Evolutionary conservation across 495 filamentous ascomycete species (phyloP).

Genomic region (Chaetomidium leptoderma): DNA sequence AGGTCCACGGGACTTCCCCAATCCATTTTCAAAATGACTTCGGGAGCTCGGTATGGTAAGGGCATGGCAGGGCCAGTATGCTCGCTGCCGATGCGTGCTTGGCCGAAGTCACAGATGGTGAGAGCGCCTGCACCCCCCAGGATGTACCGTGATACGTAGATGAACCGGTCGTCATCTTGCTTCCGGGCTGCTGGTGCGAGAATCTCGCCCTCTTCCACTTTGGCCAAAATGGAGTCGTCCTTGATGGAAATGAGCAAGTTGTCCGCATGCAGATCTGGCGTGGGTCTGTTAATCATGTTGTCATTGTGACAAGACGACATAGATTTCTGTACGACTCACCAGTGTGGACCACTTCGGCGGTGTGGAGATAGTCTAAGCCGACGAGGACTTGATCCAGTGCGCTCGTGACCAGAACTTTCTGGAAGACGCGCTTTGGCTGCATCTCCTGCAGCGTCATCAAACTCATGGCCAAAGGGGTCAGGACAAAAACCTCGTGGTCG

Average conservation of each 20-base stretch:
- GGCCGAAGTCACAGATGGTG: conserved; percentile 2
- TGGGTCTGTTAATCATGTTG: neutral
- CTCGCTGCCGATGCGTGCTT: neutral
- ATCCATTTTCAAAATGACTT: neutral
- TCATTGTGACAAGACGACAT: neutral
- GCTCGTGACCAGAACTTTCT: neutral
- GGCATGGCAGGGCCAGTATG: neutral
- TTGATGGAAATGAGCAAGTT: neutral
- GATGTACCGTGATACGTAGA: conserved; percentile 5
- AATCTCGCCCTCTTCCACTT: conserved; percentile 1
- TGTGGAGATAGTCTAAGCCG: neutral
- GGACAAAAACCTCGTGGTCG: neutral
- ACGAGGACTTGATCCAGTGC: neutral
- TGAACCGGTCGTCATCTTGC: neutral
- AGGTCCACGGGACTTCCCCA: neutral
- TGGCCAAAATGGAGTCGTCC: neutral
- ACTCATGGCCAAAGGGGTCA: neutral
- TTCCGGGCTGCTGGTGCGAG: neutral
- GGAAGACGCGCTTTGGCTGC: neutral
- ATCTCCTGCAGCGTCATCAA: neutral
- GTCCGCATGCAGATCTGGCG: conserved; percentile 4
- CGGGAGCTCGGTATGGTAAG: neutral
- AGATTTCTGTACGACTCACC: neutral
- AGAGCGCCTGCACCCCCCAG: neutral
- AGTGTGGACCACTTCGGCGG: neutral